These are phyloP conservation scores for Phytophthora syringae DNA, from an alignment of 352 stramenopile species.

Conservation along the genomic window DNA sequence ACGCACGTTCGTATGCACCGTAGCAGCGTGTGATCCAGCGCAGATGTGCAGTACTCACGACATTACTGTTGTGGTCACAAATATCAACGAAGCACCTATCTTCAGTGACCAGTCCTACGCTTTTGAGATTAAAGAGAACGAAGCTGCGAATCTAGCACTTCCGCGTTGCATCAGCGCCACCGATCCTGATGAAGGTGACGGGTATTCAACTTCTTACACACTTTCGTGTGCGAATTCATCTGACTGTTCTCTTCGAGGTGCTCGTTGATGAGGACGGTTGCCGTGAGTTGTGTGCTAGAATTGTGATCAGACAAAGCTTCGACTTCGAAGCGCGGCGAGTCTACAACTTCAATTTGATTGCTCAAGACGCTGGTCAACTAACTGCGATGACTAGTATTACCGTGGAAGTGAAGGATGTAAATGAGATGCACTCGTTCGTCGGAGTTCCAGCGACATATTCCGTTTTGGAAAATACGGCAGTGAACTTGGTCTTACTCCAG, in stretches of 20 bases:
- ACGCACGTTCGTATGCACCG: slow-evolving; percentile 50
- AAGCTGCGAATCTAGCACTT: slow-evolving; percentile 4
- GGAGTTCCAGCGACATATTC: slow-evolving; percentile 31
- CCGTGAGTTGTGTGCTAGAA: slow-evolving; percentile 41
- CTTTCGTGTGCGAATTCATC: slow-evolving; percentile 35
- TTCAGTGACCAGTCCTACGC: slow-evolving; percentile 39
- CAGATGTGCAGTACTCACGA: slow-evolving; percentile 58
- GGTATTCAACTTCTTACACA: slow-evolving; percentile 42
- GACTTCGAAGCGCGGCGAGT: slow-evolving; percentile 49
- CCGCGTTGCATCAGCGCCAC: slow-evolving; percentile 47
- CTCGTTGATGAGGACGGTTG: slow-evolving; percentile 46
- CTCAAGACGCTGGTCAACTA: slow-evolving; percentile 37
- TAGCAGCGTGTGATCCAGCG: slow-evolving; percentile 55
- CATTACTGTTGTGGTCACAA: slow-evolving; percentile 45
- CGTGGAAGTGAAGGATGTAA: slow-evolving; percentile 57
- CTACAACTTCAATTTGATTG: slow-evolving; percentile 49
- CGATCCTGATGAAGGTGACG: slow-evolving; percentile 57
- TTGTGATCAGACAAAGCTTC: slow-evolving; percentile 42
- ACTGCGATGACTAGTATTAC: slow-evolving; percentile 25
- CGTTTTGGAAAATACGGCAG: slow-evolving; percentile 39
- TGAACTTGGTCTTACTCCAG: slow-evolving; percentile 38
- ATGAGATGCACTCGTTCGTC: slow-evolving; percentile 53
- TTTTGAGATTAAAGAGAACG: slow-evolving; percentile 54
- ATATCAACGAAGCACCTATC: slow-evolving; percentile 59
- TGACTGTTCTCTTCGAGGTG: slow-evolving; percentile 46